Base-by-base conservation (phyloP, 768 basidiomycete species). In the Hericium rajendrae region DNA sequence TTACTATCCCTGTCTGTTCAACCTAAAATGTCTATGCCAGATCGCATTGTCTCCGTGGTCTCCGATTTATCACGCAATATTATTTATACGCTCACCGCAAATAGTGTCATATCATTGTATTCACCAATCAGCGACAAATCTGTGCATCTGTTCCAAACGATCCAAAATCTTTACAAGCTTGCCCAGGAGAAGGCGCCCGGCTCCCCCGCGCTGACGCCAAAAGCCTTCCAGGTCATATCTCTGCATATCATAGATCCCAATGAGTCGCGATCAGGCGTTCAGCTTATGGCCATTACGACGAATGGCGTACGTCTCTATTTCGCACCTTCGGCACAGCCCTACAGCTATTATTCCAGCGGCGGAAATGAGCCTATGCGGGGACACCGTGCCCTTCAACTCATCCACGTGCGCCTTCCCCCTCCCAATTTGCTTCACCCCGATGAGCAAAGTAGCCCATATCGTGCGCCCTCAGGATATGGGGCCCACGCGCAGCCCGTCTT, bases 221-320 rank as follows among this genome's bases (percentile, higher is more conserved):
- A 85, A 64, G 78, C 74, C 53, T 92, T 94, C 66, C 77, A 80
- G 55, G 80, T 95, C 57, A 74, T 84, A 32, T 74, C 79, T 22
- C 69, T 95, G 48, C 88, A 94, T 67, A 77, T 85, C 24, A 71
- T 95, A 39, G 77, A 81, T 41, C 76, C 76, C 10, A 70, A 76
- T 12, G 88, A 91, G 67, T 86, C 88, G 26, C 84, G 82, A 15
- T 72, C 79, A 24, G 82, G 81, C 13, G 72, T 89, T 12, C 89
- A 91, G 57, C 77, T 98, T 10, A 75, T 97, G 51, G 92, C 87
- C 1, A 72, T 94, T 50, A 92, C 93, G 22, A 74, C 78, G 28
- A 93, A 86, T 53, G 94, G 91, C 12, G 81, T 88, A 3, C 84
- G 94, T 52, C 75, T 95, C 1, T 97, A 91, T 74, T 92, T 97